Percentiles rank a stretch among this genome's conserved stretches.
Conservation (phyloP, 1,284 basidiomycete species). For the Rhodofomes roseus region DNA sequence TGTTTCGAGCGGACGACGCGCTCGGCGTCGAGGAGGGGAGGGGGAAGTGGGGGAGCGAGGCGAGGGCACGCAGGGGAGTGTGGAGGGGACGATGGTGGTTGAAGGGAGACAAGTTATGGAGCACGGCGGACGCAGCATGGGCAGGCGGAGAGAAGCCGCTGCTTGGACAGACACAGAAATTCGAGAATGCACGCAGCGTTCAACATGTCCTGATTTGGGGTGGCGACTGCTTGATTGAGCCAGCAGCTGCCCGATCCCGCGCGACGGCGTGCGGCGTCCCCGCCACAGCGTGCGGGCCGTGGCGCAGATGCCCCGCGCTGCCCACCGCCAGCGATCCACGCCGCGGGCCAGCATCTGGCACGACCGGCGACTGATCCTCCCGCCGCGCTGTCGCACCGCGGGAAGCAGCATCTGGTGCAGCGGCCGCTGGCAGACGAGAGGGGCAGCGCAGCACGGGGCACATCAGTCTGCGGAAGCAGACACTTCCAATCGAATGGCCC, state of each 20-base stretch:
- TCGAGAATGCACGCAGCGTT: neutral
- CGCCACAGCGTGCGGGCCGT: conserved; percentile 6
- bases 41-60: conserved; percentile 3
- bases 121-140: conserved; percentile 6
- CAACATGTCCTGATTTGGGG: conserved; percentile 4
- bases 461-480: neutral
- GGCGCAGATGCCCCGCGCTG: neutral
- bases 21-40: neutral
- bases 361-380: neutral
- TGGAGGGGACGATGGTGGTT: conserved; percentile 11
- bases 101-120: conserved; percentile 7
- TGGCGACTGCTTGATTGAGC: neutral
- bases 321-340: neutral
- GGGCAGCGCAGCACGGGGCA: neutral
- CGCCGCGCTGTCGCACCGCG: neutral
- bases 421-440: neutral
- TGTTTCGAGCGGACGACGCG: neutral
- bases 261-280: neutral
- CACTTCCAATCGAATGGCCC: neutral
- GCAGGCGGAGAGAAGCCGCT: conserved; percentile 9
- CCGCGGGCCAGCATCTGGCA: neutral
- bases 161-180: conserved; percentile 5
- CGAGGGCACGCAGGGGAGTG: conserved; percentile 4
- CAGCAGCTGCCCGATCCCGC: neutral
- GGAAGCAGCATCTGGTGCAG: neutral